Percentiles rank a stretch among this genome's conserved stretches.
phyloP scores from a whole-genome alignment of 1,284 basidiomycete genomes.

The Apiotrichum mycotoxinovorans region DNA sequence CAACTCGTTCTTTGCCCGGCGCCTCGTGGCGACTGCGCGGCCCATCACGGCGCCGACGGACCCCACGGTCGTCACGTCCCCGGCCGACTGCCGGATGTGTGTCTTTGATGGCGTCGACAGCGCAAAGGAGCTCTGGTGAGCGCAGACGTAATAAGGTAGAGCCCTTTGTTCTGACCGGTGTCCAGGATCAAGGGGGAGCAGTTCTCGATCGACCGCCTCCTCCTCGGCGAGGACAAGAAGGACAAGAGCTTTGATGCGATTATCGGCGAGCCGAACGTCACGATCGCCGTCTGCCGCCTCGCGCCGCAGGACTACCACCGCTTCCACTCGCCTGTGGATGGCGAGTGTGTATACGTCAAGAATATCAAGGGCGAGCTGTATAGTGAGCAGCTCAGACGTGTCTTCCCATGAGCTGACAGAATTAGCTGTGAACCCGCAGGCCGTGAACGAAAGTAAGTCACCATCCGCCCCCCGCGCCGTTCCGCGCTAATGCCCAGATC shows the following conservation, averaged over 20 bases:
- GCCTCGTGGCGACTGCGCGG: constrained; percentile 63
- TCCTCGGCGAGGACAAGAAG: constrained; percentile 55
- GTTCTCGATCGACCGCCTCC: constrained; percentile 64
- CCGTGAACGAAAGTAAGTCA: constrained; percentile 61
- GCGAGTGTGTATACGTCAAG: constrained; percentile 55
- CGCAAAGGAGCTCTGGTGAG: constrained; percentile 66
- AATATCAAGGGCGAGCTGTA: constrained; percentile 50
- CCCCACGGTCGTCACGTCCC: constrained; percentile 58
- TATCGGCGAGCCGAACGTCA: background rate
- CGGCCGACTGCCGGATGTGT: constrained; percentile 71
- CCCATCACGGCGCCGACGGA: constrained; percentile 63
- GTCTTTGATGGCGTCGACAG: constrained; percentile 62
- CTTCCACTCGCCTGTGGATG: constrained; percentile 74
- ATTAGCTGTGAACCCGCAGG: constrained; percentile 60
- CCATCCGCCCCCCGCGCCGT: too few species aligned
- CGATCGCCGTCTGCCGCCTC: constrained; percentile 53
- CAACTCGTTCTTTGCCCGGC: constrained; percentile 77
- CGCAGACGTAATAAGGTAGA: background rate
- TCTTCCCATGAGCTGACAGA: background rate
- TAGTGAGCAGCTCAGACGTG: constrained; percentile 26
- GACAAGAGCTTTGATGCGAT: constrained; percentile 53
- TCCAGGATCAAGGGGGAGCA: constrained; percentile 68
- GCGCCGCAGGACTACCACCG: constrained; percentile 82
- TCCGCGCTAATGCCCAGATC: too few species aligned
- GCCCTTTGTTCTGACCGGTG: background rate